Evolutionary conservation across 2,329 filamentous ascomycete genomes (phyloP).

Genomic region (Aspergillus glaucus): DNA sequence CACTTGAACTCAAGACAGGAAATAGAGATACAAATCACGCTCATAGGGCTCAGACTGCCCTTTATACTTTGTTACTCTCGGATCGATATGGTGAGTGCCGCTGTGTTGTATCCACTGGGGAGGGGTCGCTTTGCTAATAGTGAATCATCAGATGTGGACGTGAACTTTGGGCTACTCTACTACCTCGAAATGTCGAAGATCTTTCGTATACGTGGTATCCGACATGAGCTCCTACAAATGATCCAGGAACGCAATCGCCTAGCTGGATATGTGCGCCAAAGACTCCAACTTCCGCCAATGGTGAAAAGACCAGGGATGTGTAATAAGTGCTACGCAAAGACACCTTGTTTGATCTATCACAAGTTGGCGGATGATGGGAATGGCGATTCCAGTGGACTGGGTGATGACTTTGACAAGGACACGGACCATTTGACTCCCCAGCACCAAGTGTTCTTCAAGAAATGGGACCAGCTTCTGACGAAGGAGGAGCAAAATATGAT

Average conservation of each 20-base stretch:
- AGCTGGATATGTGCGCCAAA: slow-evolving; percentile 75
- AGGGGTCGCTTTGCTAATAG: not conserved
- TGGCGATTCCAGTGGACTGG: slow-evolving; percentile 72
- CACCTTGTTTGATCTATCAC: slow-evolving; percentile 88
- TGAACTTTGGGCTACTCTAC: slow-evolving; percentile 85
- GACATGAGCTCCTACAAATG: slow-evolving; percentile 89
- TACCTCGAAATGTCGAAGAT: slow-evolving; percentile 90
- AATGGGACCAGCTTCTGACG: slow-evolving; percentile 88
- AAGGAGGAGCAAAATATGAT: slow-evolving; percentile 90
- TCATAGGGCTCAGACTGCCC: slow-evolving; percentile 86
- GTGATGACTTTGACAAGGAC: slow-evolving; percentile 73
- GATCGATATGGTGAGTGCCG: slow-evolving; percentile 67
- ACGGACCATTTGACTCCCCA: slow-evolving; percentile 68
- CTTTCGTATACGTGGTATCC: slow-evolving; percentile 74
- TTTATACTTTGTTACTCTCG: slow-evolving; percentile 87
- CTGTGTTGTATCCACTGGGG: not conserved
- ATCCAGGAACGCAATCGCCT: slow-evolving; percentile 91
- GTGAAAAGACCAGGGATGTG: slow-evolving; percentile 76
- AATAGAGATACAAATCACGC: slow-evolving; percentile 69
- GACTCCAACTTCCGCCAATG: slow-evolving; percentile 78
- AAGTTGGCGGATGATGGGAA: slow-evolving; percentile 79
- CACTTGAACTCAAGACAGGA: slow-evolving; percentile 93
- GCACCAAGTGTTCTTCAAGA: slow-evolving; percentile 80
- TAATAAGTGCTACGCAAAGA: slow-evolving; percentile 82
- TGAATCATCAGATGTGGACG: slow-evolving; percentile 62